Base-by-base conservation (phyloP, 2,329 filamentous ascomycete genomes). In the Camptophora hylomeconis region DNA sequence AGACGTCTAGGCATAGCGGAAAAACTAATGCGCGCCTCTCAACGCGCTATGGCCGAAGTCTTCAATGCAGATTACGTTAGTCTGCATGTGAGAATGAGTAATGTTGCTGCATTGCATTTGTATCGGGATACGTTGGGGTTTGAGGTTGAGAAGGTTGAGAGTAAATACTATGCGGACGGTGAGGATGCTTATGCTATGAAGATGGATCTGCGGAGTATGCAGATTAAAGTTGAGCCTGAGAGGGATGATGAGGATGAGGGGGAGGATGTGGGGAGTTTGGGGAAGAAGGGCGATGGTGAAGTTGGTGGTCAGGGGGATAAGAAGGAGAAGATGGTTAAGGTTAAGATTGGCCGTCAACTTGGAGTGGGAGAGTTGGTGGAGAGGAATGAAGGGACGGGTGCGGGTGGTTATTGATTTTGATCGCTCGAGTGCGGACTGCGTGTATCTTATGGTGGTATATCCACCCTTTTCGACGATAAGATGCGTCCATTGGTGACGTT, bases 161-260 rank as follows among this genome's bases (percentile, higher is more conserved):
- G 69, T 26, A 89, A 86, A 60, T 93, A 93, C 69, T 98, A 98
- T 53, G 89, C 89, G 33, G 89, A 98, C 54, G 87, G 87, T 36
- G 89, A 98, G 61, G 83, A 98, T 61, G 89, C 89, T 20, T 93
- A 75, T 52, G 80, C 75, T 50, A 98, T 98, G 89, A 76, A 75
- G 39, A 80, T 93, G 53, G 79, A 95, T 48, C 67, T 98, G 51
- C 62, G 38, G 47, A 41, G 26, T 40, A 56, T 50, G 53, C 63
- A 50, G 56, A 49, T 53, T 19, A 58, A 63, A 42, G 61, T 58
- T 6, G 43, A 53, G 26, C 54, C 54, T 25, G 60, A 61, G 24
- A 55, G 54, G 33, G 54, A 56, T 9, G 57, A 61, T 32, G 58
- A 63, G 33, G 58, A 81, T 51, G 78, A 82, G 59, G 78, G 76